A percentile compares a stretch with the other conserved stretches of the same genome.
These are phyloP conservation scores for Fomitopsis palustris DNA, from an alignment of 1,284 basidiomycete species.

Conservation along the genomic window DNA sequence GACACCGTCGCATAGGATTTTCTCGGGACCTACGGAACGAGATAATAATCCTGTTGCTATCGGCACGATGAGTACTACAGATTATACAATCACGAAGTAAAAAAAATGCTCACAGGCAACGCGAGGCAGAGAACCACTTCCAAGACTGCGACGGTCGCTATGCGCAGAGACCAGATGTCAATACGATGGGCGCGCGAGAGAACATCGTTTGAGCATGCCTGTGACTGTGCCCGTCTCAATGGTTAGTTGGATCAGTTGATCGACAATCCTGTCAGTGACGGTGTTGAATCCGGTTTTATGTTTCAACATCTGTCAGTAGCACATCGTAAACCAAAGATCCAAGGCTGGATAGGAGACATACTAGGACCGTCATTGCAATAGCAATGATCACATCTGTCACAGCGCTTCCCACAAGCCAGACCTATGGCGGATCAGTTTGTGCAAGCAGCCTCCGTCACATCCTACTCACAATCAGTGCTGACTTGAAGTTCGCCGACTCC, in stretches of 20 bases:
- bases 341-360: not conserved
- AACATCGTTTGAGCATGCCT: not conserved
- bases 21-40: not conserved
- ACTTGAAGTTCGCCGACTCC: not conserved
- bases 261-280: not conserved
- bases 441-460: not conserved
- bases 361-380: not conserved
- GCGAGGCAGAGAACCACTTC: not conserved
- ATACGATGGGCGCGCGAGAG: not conserved
- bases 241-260: not conserved
- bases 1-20: not conserved
- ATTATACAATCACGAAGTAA: not conserved
- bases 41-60: not conserved
- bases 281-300: not conserved
- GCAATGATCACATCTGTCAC: not conserved
- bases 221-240: not conserved
- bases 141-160: not conserved
- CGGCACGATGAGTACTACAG: not conserved
- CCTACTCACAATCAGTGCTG: not conserved
- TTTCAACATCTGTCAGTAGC: not conserved
- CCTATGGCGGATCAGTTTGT: not conserved
- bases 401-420: not conserved
- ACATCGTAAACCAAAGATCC: not conserved
- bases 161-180: too few relatives aligned
- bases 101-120: not conserved